phyloP scores from a whole-genome alignment of 148 eudicot genomes.

The Camellia granthamiana region DNA sequence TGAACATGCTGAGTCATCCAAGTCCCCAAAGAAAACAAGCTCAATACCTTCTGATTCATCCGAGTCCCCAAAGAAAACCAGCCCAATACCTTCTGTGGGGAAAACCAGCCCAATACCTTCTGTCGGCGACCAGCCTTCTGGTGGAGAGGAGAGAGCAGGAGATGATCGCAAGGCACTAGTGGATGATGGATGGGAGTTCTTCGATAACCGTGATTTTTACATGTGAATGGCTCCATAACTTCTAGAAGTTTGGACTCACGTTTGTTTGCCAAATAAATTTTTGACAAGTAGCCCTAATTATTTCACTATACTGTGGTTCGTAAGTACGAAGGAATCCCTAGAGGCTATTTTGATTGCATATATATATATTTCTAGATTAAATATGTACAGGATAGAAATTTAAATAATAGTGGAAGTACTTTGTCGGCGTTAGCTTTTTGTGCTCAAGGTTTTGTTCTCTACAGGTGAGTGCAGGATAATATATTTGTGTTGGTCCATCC shows the following conservation, averaged over 20 bases:
- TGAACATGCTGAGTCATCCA: slow-evolving; percentile 21
- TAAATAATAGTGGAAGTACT: neutral
- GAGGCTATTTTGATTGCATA: neutral
- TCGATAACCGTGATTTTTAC: slow-evolving; percentile 27
- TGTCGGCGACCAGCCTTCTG: slow-evolving; percentile 21
- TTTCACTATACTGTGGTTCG: neutral
- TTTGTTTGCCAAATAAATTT: neutral
- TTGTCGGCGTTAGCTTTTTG: neutral
- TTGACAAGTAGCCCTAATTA: neutral
- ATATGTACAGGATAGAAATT: neutral
- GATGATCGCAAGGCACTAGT: slow-evolving; percentile 22
- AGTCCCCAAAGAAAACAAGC: slow-evolving; percentile 19
- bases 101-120: slow-evolving; percentile 6
- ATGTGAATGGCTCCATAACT: neutral
- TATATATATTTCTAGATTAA: neutral
- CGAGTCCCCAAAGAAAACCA: too few species aligned
- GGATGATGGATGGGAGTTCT: slow-evolving; percentile 79
- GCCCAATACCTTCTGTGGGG: slow-evolving; percentile 15
- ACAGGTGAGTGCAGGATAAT: neutral
- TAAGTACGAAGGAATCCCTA: neutral
- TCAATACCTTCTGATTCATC: slow-evolving; percentile 7
- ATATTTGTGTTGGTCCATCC: neutral
- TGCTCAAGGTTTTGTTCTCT: neutral
- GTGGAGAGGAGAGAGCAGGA: slow-evolving; percentile 26
- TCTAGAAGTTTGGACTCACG: neutral